Evolutionary conservation across 2,329 filamentous ascomycete genomes (phyloP).

Genomic region (Calonectria fujianensis): DNA sequence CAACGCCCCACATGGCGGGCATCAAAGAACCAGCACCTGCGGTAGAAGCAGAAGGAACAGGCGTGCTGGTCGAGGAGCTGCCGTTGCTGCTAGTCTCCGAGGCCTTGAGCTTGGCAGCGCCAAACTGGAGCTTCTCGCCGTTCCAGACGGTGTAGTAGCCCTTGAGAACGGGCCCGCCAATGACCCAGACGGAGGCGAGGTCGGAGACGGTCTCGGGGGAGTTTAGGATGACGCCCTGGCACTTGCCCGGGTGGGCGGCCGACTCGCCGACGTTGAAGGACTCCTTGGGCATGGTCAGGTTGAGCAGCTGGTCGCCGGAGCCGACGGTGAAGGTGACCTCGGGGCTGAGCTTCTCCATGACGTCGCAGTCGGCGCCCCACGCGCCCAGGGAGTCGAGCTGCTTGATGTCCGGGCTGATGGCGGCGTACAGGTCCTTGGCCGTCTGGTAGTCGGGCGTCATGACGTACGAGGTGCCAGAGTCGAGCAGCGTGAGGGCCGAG

Average conservation of each 20-base stretch:
- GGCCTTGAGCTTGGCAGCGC: conserved; percentile 48
- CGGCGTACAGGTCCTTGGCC: conserved; percentile 55
- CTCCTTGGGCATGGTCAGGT: conserved; percentile 55
- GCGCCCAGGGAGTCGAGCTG: conserved; percentile 56
- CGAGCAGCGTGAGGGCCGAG: conserved; percentile 54
- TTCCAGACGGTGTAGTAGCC: conserved; percentile 62
- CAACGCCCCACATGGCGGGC: conserved; percentile 13
- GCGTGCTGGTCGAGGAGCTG: conserved; percentile 14
- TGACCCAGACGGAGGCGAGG: conserved; percentile 54
- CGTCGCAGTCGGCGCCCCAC: conserved; percentile 59
- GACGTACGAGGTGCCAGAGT: conserved; percentile 59
- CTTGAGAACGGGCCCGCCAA: conserved; percentile 59
- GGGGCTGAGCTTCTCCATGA: conserved; percentile 53
- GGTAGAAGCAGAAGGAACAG: conserved; percentile 7
- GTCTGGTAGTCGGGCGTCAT: conserved; percentile 56
- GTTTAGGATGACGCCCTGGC: conserved; percentile 58
- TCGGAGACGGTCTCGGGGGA: conserved; percentile 44
- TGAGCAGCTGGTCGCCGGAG: conserved; percentile 44
- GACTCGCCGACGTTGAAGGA: conserved; percentile 60
- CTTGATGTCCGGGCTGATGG: conserved; percentile 56
- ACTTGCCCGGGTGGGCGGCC: conserved; percentile 47
- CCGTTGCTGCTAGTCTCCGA: not conserved
- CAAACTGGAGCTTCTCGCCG: conserved; percentile 52
- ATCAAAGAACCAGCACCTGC: conserved; percentile 11
- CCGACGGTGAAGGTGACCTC: conserved; percentile 59